Conservation (phyloP, 2,329 filamentous ascomycete genomes). For the Lasiodiplodia theobromae region DNA sequence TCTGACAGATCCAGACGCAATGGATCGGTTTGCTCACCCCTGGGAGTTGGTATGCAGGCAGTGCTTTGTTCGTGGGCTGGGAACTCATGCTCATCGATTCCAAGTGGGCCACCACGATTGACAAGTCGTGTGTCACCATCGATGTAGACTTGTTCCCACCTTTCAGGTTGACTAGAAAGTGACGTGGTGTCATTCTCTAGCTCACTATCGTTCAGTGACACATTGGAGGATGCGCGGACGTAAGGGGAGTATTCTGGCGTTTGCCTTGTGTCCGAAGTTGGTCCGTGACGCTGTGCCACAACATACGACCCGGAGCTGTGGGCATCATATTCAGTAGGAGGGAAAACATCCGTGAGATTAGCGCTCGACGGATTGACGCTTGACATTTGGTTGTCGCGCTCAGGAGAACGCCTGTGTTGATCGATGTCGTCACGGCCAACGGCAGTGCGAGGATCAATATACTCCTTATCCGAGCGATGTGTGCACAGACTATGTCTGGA, state of each 20-base stretch:
- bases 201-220: constrained; percentile 49
- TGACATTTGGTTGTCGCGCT: constrained; percentile 12
- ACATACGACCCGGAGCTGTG: constrained; percentile 55
- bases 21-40: constrained; percentile 40
- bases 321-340: constrained; percentile 52
- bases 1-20: constrained; percentile 30
- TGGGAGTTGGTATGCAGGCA: constrained; percentile 45
- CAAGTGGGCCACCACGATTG: constrained; percentile 38
- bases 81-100: constrained; percentile 44
- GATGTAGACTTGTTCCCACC: constrained; percentile 50
- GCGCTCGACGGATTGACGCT: constrained; percentile 27
- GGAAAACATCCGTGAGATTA: constrained; percentile 42
- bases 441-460: constrained; percentile 55
- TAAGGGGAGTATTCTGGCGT: constrained; percentile 37
- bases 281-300: constrained; percentile 41
- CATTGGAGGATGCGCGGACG: constrained; percentile 43
- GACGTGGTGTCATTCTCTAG: constrained; percentile 45
- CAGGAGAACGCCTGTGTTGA: constrained; percentile 35
- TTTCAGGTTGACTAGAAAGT: constrained; percentile 43
- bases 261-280: constrained; percentile 35
- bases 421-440: constrained; percentile 54
- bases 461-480: constrained; percentile 55
- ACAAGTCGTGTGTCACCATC: constrained; percentile 49
- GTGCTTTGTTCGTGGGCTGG: constrained; percentile 42
- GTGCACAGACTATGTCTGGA: constrained; percentile 47